Conservation (phyloP, 108 stramenopile species). For the Epithemia pelagica region DNA sequence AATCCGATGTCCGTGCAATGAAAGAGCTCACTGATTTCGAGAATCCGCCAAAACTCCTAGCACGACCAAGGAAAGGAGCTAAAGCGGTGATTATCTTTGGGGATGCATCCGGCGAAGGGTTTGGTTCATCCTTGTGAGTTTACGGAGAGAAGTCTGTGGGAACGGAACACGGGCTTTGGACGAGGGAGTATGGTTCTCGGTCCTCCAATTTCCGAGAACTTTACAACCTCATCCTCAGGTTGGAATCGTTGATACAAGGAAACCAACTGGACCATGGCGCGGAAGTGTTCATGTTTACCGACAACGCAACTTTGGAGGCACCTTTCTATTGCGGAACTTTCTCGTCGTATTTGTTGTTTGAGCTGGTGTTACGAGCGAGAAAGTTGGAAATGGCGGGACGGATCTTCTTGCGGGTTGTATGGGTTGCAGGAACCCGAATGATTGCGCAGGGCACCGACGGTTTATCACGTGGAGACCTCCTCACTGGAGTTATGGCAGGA, state of each 20-base stretch:
- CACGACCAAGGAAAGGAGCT: too few species aligned
- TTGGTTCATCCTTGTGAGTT: slow-evolving; percentile 16
- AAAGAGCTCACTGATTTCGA: too few species aligned
- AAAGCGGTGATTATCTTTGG: slow-evolving; percentile 40
- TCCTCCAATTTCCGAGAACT: slow-evolving; percentile 18
- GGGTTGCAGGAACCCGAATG: too few species aligned
- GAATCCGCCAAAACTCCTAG: too few species aligned
- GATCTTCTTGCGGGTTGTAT: slow-evolving; percentile 10
- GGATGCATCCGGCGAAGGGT: too few species aligned
- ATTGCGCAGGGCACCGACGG: slow-evolving; percentile 34
- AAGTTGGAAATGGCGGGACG: slow-evolving; percentile 15
- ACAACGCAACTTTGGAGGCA: slow-evolving; percentile 29
- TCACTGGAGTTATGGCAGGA: slow-evolving; percentile 18
- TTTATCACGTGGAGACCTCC: slow-evolving; percentile 22
- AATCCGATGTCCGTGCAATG: too few species aligned
- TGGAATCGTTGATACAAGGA: slow-evolving; percentile 3
- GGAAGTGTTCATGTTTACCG: slow-evolving; percentile 32
- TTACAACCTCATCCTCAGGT: slow-evolving; percentile 16
- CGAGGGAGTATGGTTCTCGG: not conserved
- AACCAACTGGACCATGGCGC: not conserved
- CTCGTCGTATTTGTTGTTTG: slow-evolving; percentile 9
- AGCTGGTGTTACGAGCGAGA: slow-evolving; percentile 24
- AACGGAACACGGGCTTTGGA: not conserved
- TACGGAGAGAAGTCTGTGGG: not conserved
- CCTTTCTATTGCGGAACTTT: slow-evolving; percentile 37